Evolutionary conservation across 495 filamentous ascomycete species (phyloP), one percentile per base, ranked within the genome.

Genomic region (Bathelium albidoporum): DNA sequence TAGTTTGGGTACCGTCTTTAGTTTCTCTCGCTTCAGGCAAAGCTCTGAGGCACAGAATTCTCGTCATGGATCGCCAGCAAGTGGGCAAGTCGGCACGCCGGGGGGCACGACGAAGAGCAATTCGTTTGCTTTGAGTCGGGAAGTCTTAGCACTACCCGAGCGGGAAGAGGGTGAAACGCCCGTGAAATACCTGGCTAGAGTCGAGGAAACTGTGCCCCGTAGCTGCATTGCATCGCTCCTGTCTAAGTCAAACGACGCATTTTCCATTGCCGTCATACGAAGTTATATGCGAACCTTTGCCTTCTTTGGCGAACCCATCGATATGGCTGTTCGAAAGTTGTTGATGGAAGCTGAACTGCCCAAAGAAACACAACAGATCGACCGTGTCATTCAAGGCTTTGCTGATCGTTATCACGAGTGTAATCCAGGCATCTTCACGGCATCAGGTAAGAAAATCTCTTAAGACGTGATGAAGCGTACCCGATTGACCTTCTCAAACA

Each of bases 351-450:
- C 93, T 18, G 93, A 97, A 74, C 74, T 99, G 39, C 94, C 94
- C 5, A 95, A 93, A 66, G 94, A 99, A 76, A 96, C 94, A 0
- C 94, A 99, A 74, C 94, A 99, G 69, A 97, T 99, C 63, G 94
- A 97, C 71, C 85, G 94, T 55, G 91, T 93, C 62, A 76, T 99
- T 44, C 89, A 97, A 71, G 87, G 89, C 10, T 97, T 99, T 77
- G 91, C 94, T 1, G 92, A 97, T 72, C 85, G 94, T 62, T 99
- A 97, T 71, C 90, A 96, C 67, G 95, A 99, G 73, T 99, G 94
- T 75, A 99, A 99, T 70, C 92, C 95, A 1, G 93, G 92, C 5
- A 93, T 99, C 59, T 99, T 95, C 73, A 85, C 87, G 24, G 85
- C 85, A 39, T 83, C 91, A n/a, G 84, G 84, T 85, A 76, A 59